These are phyloP conservation scores for Malus hybrid DNA, from an alignment of 331 rosid species.

Conservation along the genomic window DNA sequence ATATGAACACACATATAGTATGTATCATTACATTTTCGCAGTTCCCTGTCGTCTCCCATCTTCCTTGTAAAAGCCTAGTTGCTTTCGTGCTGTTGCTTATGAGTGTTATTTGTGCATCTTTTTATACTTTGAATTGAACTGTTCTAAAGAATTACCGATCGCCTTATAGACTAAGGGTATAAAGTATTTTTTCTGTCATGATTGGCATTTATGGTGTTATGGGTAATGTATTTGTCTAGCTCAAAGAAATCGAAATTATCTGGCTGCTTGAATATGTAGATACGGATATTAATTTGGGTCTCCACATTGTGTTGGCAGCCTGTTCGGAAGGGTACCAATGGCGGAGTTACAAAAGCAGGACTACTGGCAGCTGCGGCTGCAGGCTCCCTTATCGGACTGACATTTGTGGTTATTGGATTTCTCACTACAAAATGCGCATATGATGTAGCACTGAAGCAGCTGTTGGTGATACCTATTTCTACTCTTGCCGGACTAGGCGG, in stretches of 20 bases:
- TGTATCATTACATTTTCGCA: background rate
- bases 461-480: conserved; percentile 67
- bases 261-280: conserved; percentile 3
- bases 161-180: background rate
- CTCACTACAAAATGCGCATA: conserved; percentile 40
- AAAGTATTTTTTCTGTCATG: background rate
- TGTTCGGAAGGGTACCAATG: conserved; percentile 89
- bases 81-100: background rate
- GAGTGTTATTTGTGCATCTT: background rate
- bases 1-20: background rate
- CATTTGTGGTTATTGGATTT: conserved; percentile 53
- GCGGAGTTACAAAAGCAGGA: conserved; percentile 80
- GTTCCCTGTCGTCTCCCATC: background rate
- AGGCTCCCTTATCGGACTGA: conserved; percentile 60
- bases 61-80: background rate
- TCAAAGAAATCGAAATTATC: background rate
- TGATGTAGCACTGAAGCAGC: conserved; percentile 56
- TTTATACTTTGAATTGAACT: background rate
- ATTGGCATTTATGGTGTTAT: background rate
- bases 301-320: conserved; percentile 36
- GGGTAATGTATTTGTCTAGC: background rate
- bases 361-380: conserved; percentile 80
- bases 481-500: conserved; percentile 65
- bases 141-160: background rate
- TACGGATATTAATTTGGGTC: conserved; percentile 6